These are phyloP conservation scores for Glomus cerebriforme DNA, from an alignment of 192 early-diverging fungal genomes.

Conservation along the genomic window DNA sequence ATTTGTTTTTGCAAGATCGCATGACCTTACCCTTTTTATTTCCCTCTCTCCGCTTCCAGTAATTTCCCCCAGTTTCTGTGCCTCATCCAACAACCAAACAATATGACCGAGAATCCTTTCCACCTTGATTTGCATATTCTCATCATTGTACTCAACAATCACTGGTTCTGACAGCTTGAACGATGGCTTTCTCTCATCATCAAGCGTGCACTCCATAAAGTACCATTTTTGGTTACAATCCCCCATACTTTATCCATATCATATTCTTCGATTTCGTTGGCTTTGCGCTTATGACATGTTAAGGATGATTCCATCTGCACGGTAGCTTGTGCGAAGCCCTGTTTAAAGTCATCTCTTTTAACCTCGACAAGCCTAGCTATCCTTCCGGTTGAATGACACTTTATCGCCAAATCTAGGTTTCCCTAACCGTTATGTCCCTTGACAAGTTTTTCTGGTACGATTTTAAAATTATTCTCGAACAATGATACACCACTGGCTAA, in stretches of 20 bases:
- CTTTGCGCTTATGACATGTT: conserved; percentile 10
- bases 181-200: no score
- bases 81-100: conserved; percentile 17
- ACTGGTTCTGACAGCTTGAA: no score
- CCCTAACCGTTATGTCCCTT: background rate
- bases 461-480: background rate
- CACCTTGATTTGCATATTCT: no score
- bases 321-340: no score
- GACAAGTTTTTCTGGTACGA: background rate
- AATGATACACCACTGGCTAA: background rate
- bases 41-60: background rate
- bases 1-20: background rate
- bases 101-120: conserved; percentile 17
- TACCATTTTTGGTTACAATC: no score
- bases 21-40: background rate
- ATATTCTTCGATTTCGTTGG: conserved; percentile 12
- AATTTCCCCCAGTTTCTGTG: background rate
- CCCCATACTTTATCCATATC: no score
- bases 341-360: no score
- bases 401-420: conserved; percentile 10
- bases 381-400: background rate
- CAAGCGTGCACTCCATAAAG: no score
- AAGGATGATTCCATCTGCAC: no score
- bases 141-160: no score
- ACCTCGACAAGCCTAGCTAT: background rate